Evolutionary conservation across 768 basidiomycete genomes (phyloP).

Genomic region (Mycena belliarum): DNA sequence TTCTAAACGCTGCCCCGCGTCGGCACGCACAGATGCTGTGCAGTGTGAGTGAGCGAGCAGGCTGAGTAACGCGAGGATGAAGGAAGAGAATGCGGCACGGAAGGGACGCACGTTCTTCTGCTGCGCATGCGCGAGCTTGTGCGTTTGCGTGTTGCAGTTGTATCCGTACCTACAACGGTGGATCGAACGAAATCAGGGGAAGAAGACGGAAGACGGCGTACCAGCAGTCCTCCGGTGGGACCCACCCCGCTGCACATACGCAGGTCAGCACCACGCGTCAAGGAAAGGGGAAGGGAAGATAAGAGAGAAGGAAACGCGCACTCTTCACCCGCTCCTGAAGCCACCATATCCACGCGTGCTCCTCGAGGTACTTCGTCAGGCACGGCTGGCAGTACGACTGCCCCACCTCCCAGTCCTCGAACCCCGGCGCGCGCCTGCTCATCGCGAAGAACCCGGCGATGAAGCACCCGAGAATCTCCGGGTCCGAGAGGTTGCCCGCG

Average conservation of each 20-base stretch:
- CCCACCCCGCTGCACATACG: constrained; percentile 5
- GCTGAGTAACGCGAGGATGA: not conserved
- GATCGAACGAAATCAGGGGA: not conserved
- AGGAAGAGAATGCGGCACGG: not conserved
- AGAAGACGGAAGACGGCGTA: not conserved
- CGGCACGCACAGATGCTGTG: constrained; percentile 2
- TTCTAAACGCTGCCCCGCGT: not conserved
- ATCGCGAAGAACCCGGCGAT: not conserved
- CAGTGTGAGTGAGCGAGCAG: not conserved
- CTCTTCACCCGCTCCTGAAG: not conserved
- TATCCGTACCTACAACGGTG: constrained; percentile 13
- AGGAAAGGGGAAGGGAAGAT: too few species aligned
- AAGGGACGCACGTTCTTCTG: constrained; percentile 12
- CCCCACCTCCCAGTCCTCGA: not conserved
- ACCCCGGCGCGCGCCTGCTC: not conserved
- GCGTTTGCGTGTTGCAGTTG: constrained; percentile 10
- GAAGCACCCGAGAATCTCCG: not conserved
- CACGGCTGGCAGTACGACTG: constrained; percentile 10
- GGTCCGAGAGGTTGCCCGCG: not conserved
- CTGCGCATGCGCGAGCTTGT: not conserved
- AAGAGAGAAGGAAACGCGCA: not conserved
- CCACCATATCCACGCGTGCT: constrained; percentile 14
- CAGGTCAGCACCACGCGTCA: not conserved
- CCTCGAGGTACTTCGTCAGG: constrained; percentile 5
- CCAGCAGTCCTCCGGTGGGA: constrained; percentile 20